Evolutionary conservation across 768 basidiomycete genomes (phyloP).

Genomic region (Naganishia vaughanmartiniae): DNA sequence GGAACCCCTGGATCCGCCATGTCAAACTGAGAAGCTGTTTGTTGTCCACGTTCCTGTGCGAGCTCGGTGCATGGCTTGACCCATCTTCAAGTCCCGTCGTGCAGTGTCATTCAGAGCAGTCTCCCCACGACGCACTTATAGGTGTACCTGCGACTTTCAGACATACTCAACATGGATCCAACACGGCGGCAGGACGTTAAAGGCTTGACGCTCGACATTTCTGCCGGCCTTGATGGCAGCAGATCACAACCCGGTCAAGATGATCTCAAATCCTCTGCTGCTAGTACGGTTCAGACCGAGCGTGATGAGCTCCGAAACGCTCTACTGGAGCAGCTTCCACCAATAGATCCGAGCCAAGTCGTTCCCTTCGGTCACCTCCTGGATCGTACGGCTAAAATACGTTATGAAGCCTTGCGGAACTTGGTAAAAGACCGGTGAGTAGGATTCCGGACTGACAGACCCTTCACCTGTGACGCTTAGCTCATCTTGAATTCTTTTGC

Average conservation of each 20-base stretch:
- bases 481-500: not conserved
- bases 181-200: not conserved
- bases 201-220: not conserved
- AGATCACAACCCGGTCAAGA: not conserved
- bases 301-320: not conserved
- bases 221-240: not conserved
- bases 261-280: not conserved
- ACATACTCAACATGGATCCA: not conserved
- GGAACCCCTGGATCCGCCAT: not conserved
- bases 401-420: constrained; percentile 14
- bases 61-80: not conserved
- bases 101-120: not conserved
- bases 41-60: not conserved
- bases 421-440: constrained; percentile 18
- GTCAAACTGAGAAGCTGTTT: not conserved
- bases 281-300: not conserved
- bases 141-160: not conserved
- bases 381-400: constrained; percentile 7
- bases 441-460: not conserved
- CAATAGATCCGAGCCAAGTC: constrained; percentile 21
- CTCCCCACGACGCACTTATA: not conserved
- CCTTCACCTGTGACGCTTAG: not conserved
- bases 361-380: constrained; percentile 18
- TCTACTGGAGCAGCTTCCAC: constrained; percentile 15
- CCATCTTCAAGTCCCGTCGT: not conserved